These are phyloP conservation scores for Eimeria praecox DNA, from an alignment of 169 alveolate genomes.

Conservation along the genomic window DNA sequence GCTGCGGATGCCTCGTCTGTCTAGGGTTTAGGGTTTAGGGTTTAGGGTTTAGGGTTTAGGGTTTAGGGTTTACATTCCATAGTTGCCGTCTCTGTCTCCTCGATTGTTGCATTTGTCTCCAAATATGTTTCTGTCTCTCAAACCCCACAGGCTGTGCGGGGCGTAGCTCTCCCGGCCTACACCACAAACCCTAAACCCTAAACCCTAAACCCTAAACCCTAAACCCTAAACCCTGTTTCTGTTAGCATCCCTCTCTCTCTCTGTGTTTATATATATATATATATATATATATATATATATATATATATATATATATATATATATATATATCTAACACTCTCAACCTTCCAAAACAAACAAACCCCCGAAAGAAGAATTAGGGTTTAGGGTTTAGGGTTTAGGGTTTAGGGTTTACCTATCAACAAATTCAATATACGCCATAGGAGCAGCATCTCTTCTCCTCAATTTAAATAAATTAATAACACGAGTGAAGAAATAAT, in stretches of 20 bases:
- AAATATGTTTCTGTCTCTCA: slow-evolving; percentile 58
- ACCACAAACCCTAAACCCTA: not conserved
- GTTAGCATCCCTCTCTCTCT: not conserved
- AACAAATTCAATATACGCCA: slow-evolving; percentile 93
- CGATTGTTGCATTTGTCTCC: slow-evolving; percentile 71
- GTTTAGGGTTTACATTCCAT: slow-evolving; percentile 74
- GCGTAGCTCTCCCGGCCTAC: slow-evolving; percentile 91
- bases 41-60: slow-evolving; percentile 50
- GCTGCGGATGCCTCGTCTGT: not conserved
- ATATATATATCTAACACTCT: too few relatives aligned
- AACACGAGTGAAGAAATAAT: slow-evolving; percentile 91
- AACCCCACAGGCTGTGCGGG: slow-evolving; percentile 93
- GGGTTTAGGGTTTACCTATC: slow-evolving; percentile 86
- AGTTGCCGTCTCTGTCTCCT: slow-evolving; percentile 59
- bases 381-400: slow-evolving; percentile 28
- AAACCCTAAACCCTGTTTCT: not conserved
- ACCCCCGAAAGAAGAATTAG: not conserved
- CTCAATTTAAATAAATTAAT: slow-evolving; percentile 91
- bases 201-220: slow-evolving; percentile 29
- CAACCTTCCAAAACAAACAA: too few relatives aligned
- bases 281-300: not conserved
- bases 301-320: too few relatives aligned
- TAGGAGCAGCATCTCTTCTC: slow-evolving; percentile 90
- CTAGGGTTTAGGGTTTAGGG: slow-evolving; percentile 47
- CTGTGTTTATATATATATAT: not conserved